phyloP scores from a whole-genome alignment of 2,329 filamentous ascomycete species.

The Fusarium gaditjirri region DNA sequence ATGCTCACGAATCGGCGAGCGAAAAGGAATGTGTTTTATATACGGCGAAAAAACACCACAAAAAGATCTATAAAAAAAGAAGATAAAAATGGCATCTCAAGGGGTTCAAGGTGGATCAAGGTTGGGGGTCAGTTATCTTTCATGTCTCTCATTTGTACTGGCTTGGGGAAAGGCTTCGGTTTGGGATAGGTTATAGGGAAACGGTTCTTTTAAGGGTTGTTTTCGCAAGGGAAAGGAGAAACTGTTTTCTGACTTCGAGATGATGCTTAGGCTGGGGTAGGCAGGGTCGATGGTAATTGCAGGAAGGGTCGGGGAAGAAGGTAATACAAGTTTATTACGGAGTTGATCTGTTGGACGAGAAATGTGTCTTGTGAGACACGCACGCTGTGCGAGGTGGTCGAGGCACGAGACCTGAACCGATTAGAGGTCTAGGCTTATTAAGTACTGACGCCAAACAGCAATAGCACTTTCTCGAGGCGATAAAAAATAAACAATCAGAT shows the following conservation, averaged over 20 bases:
- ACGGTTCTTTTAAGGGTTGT: conserved; percentile 35
- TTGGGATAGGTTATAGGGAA: conserved; percentile 29
- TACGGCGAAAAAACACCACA: conserved; percentile 26
- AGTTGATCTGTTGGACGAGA: not conserved
- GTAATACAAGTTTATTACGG: conserved; percentile 33
- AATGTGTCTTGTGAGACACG: conserved; percentile 1
- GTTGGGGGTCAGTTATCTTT: conserved; percentile 20
- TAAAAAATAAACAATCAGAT: not conserved
- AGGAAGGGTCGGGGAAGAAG: not conserved
- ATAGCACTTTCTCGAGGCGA: not conserved
- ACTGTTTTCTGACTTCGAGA: conserved; percentile 34
- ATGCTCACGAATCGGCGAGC: conserved; percentile 22
- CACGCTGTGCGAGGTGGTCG: not conserved
- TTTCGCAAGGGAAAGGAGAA: conserved; percentile 37
- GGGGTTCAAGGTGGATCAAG: conserved; percentile 35
- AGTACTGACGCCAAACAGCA: not conserved
- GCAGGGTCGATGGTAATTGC: conserved; percentile 25
- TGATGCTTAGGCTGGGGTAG: not conserved
- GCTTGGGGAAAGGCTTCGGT: conserved; percentile 32
- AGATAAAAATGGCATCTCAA: conserved; percentile 37
- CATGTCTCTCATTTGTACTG: conserved; percentile 33
- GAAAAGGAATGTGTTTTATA: conserved; percentile 34
- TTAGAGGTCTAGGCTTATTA: not conserved
- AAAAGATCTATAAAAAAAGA: conserved; percentile 1
- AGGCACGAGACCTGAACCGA: not conserved